A percentile compares a stretch with the other conserved stretches of the same genome.
Conservation (phyloP, 2,329 filamentous ascomycete genomes). For the Mariannaea elegans region DNA sequence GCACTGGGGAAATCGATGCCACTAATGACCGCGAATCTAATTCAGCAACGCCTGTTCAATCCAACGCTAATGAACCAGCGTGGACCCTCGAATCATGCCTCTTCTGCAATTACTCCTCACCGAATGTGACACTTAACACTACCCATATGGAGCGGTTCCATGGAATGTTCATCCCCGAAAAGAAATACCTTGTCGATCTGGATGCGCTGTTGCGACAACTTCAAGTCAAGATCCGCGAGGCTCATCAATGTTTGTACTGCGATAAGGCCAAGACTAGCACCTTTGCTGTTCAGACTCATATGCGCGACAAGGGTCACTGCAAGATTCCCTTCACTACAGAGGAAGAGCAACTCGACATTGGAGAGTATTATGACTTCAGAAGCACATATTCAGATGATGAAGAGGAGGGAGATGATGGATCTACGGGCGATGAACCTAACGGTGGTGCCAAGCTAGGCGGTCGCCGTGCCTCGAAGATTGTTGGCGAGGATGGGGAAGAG, state of each 20-base stretch:
- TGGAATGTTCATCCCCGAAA: constrained; percentile 96
- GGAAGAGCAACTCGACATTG: constrained; percentile 91
- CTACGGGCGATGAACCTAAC: constrained; percentile 50
- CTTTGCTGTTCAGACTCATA: constrained; percentile 90
- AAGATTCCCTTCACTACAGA: constrained; percentile 93
- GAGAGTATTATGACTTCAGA: constrained; percentile 96
- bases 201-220: constrained; percentile 84
- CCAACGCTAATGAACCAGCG: constrained; percentile 43
- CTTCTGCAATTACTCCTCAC: constrained; percentile 90
- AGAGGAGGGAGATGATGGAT: constrained; percentile 65
- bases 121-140: constrained; percentile 78
- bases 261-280: constrained; percentile 82
- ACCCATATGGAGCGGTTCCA: constrained; percentile 92
- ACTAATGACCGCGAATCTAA: constrained; percentile 54
- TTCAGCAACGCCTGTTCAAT: constrained; percentile 50
- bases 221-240: constrained; percentile 80
- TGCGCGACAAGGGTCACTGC: constrained; percentile 96
- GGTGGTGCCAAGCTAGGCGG: constrained; percentile 77
- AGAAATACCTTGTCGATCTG: constrained; percentile 80
- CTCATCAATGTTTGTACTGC: constrained; percentile 88
- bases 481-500: constrained; percentile 59
- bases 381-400: constrained; percentile 91
- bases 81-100: constrained; percentile 71
- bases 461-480: constrained; percentile 62
- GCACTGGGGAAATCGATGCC: constrained; percentile 55